Percentiles rank a stretch among this genome's conserved stretches.
phyloP scores from a whole-genome alignment of 352 stramenopile genomes.

The Peronospora farinosa region DNA sequence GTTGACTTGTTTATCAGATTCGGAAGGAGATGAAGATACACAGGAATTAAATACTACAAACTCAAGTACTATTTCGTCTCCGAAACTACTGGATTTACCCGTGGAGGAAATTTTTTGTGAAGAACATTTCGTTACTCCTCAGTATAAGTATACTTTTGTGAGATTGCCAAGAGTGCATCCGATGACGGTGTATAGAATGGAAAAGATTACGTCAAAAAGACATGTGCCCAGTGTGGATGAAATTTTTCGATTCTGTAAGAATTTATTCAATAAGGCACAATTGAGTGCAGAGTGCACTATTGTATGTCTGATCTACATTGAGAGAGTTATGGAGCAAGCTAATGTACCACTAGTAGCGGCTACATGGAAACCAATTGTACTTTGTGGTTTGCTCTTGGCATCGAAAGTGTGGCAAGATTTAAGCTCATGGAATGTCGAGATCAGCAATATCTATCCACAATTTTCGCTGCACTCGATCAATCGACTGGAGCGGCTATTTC shows the following conservation, averaged over 20 bases:
- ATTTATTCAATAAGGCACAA: constrained; percentile 95
- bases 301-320: constrained; percentile 98
- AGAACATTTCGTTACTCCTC: constrained; percentile 84
- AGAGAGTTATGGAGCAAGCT: constrained; percentile 96
- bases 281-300: constrained; percentile 98
- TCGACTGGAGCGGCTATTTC: constrained; percentile 92
- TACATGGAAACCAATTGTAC: constrained; percentile 97
- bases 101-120: constrained; percentile 84
- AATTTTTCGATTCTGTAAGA: constrained; percentile 90
- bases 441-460: constrained; percentile 97
- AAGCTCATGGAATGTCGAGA: constrained; percentile 97
- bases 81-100: constrained; percentile 58
- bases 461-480: constrained; percentile 98
- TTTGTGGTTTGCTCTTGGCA: constrained; percentile 94
- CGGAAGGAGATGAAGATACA: constrained; percentile 12
- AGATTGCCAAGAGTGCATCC: constrained; percentile 62
- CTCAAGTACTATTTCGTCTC: constrained; percentile 45
- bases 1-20: not conserved
- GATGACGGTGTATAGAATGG: constrained; percentile 76
- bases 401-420: constrained; percentile 99
- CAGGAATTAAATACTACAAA: constrained; percentile 18
- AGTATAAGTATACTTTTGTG: constrained; percentile 86
- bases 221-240: constrained; percentile 87
- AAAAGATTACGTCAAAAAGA: constrained; percentile 74
- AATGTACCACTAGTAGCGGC: constrained; percentile 91